phyloP scores from a whole-genome alignment of 2,329 filamentous ascomycete genomes.

The Pseudohalonectria lignicola region DNA sequence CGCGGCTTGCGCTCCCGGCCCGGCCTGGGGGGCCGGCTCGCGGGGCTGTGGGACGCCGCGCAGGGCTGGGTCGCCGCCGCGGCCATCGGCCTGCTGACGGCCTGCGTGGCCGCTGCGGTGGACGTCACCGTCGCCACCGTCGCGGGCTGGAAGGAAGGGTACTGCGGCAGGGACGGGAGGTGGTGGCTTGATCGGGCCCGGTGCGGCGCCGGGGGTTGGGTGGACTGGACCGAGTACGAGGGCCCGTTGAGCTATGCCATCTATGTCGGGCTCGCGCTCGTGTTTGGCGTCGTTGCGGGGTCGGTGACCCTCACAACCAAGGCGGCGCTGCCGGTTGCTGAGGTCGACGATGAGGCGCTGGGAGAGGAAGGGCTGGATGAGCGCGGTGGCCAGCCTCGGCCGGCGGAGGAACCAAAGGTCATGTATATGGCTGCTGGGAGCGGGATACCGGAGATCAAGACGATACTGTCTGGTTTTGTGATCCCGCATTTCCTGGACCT shows the following conservation, averaged over 20 bases:
- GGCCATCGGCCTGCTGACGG: conserved; percentile 41
- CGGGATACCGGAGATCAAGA: conserved; percentile 53
- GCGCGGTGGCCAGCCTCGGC: conserved; percentile 4
- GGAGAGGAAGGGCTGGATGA: conserved; percentile 3
- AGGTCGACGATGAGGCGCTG: conserved; percentile 4
- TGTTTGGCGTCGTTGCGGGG: conserved; percentile 14
- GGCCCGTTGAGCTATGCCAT: conserved; percentile 25
- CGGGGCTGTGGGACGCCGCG: conserved; percentile 33
- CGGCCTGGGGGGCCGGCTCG: background rate
- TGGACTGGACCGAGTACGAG: conserved; percentile 38
- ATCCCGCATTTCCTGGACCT: conserved; percentile 32
- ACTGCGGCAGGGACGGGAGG: conserved; percentile 29
- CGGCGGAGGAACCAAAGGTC: conserved; percentile 27
- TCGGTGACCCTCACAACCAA: conserved; percentile 23
- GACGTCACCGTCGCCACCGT: conserved; percentile 42
- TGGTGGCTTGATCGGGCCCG: conserved; percentile 30
- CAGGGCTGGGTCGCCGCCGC: conserved; percentile 45
- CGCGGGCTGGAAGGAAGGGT: conserved; percentile 46
- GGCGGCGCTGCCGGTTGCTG: conserved; percentile 30
- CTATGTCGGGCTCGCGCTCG: conserved; percentile 14
- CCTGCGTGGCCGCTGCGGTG: conserved; percentile 42
- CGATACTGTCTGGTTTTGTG: conserved; percentile 20
- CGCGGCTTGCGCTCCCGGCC: conserved; percentile 27
- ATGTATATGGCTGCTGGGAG: conserved; percentile 50
- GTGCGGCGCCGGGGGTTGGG: conserved; percentile 35